Conservation (phyloP, 345 rosid genomes). For the Pugionium cornutum region DNA sequence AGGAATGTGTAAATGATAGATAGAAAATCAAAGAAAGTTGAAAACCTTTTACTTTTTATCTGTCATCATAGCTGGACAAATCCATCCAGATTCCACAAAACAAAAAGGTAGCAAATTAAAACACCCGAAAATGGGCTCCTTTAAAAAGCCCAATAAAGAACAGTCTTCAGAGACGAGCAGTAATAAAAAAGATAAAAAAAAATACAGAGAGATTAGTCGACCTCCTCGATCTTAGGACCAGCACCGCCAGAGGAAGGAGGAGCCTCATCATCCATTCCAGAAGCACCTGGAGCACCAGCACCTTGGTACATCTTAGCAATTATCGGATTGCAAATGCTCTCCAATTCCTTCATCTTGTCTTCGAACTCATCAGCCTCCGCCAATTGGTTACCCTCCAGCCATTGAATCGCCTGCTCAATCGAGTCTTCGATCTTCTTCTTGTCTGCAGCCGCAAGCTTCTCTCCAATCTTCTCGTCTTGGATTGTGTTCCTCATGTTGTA, state of each 20-base stretch:
- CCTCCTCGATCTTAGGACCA: slow-evolving; percentile 55
- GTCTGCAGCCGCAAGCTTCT: slow-evolving; percentile 47
- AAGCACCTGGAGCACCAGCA: slow-evolving; percentile 36
- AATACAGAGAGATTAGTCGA: slow-evolving; percentile 6
- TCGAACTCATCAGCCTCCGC: slow-evolving; percentile 2
- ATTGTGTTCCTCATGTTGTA: slow-evolving; percentile 47
- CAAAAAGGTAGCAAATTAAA: background rate
- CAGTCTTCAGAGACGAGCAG: background rate
- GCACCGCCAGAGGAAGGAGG: slow-evolving; percentile 45
- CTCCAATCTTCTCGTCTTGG: slow-evolving; percentile 52
- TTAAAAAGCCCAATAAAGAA: background rate
- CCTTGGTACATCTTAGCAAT: slow-evolving; percentile 66
- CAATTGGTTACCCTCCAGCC: slow-evolving; percentile 44
- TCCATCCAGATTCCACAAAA: too few relatives aligned
- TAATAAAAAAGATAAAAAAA: background rate
- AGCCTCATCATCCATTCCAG: slow-evolving; percentile 32
- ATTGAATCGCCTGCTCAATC: slow-evolving; percentile 48
- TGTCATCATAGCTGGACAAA: too few relatives aligned
- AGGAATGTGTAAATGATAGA: too few relatives aligned
- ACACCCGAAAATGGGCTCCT: background rate
- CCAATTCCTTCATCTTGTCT: slow-evolving; percentile 12
- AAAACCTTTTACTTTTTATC: too few relatives aligned
- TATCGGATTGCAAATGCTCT: slow-evolving; percentile 33
- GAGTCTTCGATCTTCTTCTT: slow-evolving; percentile 58
- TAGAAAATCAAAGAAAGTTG: too few relatives aligned